Base-by-base conservation (phyloP, 1,284 basidiomycete species). In the Austroboletus niveus region DNA sequence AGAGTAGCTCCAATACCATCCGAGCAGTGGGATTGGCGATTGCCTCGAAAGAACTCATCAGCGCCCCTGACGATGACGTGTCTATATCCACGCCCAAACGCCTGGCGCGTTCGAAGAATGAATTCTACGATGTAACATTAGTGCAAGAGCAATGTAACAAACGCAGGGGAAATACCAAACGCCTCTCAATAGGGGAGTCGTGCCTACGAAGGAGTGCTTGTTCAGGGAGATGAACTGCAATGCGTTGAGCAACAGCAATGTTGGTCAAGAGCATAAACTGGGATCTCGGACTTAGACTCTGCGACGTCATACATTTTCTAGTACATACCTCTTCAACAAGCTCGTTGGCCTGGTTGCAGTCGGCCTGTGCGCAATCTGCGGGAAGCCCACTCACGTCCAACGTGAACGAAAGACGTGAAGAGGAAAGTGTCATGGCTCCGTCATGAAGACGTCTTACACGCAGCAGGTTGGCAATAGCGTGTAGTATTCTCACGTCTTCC, bases 201-300 rank as follows among this genome's bases (percentile, higher is more conserved):
- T 99, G 95, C 49, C 96, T 89, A 53, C 95, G 87, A 42, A 99
- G 82, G 31, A 99, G 79, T 17, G 96, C 92, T 68, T 98, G 92
- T 66, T 99, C 96, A 35, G 96, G 94, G 40, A 98, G 80, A 57
- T 94, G 87, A 35, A 94, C 88, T 22, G 94, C 96, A 60, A 98
- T 87, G 64, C 95, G 87, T 64, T 94, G 91, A 7, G 96, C 94
- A 32, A 96, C 90, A 8, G 93, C 78, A 38, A 87, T 85, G 68
- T 99, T 99, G 57, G 92, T 86, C 52, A 94, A 77, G 8, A 99
- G 73, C 93, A 98, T 98, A 72, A 96, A 95, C 89, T 94, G 50
- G 5, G 43, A 43, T 53, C 15, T 52, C 30, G 30, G 20, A 30
- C 45, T 52, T 38, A 59, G 47, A 32, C 42, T 40, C 40, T 42